Base-by-base conservation (phyloP, 1,284 basidiomycete species). In the Blastosporella zonata region DNA sequence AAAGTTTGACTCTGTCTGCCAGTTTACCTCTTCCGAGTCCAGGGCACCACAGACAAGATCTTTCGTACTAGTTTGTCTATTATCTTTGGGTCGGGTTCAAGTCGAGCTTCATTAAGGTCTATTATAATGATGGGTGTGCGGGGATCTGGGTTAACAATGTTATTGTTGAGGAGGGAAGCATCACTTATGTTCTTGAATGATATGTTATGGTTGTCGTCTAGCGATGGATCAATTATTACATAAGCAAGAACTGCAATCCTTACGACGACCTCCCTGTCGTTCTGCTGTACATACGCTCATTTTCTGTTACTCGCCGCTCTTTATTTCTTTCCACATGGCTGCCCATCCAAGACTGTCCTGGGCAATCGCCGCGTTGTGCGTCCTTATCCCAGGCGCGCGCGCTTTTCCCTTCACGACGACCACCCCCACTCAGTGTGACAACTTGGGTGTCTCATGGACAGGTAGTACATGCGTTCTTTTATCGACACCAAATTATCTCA, bases 361-460 rank as follows among this genome's bases (percentile, higher is more conserved):
- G 51, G 34, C 29, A 27, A 35, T 55, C 12, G n/a, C 55, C 28
- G 22, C 47, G 9, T 45, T 60, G 8, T 57, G 34, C 34, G 49
- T 42, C 36, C 46, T 63, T 29, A 49, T 56, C 53, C 36, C 55
- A 44, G 39, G 64, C n/a, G 67, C 62, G 13, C 52, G 58, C 35
- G 77, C 79, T 28, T 87, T 87, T 67, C 77, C 68, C 34, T 81
- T 82, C 56, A 65, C 74, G 0, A 69, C 71, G 40, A 68, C 66
- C 13, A 59, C 69, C 1, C 75, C 81, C 1, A 74, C 81, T 0
- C 67, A 82, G 60, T 90, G 87, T 59, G 84, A 78, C 55, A 62
- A 76, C 58, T 66, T 89, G 21, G 63, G 62, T 40, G 57, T 90
- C 43, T 69, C 74, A 27, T 89, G 86, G 85, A 70, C 71, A 53